A percentile compares a stretch with the other conserved stretches of the same genome.
These are phyloP conservation scores for Colletotrichum sp. DNA, from an alignment of 2,329 filamentous ascomycete genomes.

Conservation along the genomic window DNA sequence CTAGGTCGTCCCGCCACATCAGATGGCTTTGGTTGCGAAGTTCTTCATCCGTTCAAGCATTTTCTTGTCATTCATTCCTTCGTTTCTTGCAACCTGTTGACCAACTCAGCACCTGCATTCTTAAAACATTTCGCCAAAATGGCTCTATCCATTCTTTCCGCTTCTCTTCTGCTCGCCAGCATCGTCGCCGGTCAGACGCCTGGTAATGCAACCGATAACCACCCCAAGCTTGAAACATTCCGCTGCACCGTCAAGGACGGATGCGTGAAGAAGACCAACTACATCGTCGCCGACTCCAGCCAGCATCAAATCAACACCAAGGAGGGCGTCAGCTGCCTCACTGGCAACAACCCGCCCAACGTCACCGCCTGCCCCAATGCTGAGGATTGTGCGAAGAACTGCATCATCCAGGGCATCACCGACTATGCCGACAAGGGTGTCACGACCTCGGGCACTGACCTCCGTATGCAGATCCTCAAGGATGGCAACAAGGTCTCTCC, in stretches of 20 bases:
- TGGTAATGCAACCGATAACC: slow-evolving; percentile 38
- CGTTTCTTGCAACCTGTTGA: not conserved
- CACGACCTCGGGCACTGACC: slow-evolving; percentile 24
- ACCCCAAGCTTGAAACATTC: slow-evolving; percentile 55
- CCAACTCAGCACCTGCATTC: not conserved
- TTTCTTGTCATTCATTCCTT: not conserved
- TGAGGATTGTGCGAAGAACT: slow-evolving; percentile 53
- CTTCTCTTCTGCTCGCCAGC: slow-evolving; percentile 2
- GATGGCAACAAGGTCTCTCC: slow-evolving; percentile 34
- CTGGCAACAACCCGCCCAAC: slow-evolving; percentile 33
- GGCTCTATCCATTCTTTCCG: slow-evolving; percentile 12
- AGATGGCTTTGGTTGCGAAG: not conserved
- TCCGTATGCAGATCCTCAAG: slow-evolving; percentile 30
- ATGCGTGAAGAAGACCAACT: slow-evolving; percentile 50
- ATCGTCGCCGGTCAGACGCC: slow-evolving; percentile 12
- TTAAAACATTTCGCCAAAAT: not conserved
- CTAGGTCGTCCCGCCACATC: not conserved
- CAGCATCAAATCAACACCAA: slow-evolving; percentile 40
- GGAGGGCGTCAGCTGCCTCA: slow-evolving; percentile 26
- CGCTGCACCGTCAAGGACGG: slow-evolving; percentile 54
- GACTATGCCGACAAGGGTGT: slow-evolving; percentile 45
- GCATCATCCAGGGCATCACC: slow-evolving; percentile 52
- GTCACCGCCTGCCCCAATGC: slow-evolving; percentile 48
- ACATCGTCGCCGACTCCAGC: slow-evolving; percentile 55
- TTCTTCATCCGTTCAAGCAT: not conserved